Conservation (phyloP, 805 yeast species). For the Ogataea trehalophila region DNA sequence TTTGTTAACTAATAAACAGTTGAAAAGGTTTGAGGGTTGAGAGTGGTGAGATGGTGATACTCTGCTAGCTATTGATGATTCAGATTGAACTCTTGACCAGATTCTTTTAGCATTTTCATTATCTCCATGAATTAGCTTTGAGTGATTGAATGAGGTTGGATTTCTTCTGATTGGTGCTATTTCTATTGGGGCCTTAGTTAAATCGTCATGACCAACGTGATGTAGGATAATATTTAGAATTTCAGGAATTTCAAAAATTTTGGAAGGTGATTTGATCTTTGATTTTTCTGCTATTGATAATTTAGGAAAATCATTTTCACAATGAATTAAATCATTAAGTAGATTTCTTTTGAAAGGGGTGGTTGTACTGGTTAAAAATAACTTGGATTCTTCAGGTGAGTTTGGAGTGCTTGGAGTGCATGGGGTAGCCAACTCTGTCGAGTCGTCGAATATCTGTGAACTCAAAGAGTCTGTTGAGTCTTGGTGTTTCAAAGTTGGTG, state of each 20-base stretch:
- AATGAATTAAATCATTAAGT: slow-evolving; percentile 12
- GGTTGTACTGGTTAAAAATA: too few species aligned
- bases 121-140: slow-evolving; percentile 50
- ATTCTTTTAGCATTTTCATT: slow-evolving; percentile 35
- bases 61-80: slow-evolving; percentile 4
- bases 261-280: slow-evolving; percentile 5
- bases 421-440: slow-evolving; percentile 1
- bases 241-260: slow-evolving; percentile 73
- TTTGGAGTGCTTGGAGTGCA: slow-evolving; percentile 6
- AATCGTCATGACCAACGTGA: slow-evolving; percentile 50
- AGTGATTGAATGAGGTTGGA: slow-evolving; percentile 67
- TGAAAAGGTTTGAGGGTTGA: slow-evolving; percentile 37
- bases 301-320: slow-evolving; percentile 14
- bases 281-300: slow-evolving; percentile 1
- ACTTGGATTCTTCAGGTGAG: not conserved
- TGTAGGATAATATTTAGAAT: slow-evolving; percentile 56
- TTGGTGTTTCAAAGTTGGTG: not conserved
- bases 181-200: slow-evolving; percentile 55
- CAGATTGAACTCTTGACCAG: slow-evolving; percentile 26
- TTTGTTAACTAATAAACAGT: slow-evolving; percentile 65
- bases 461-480: slow-evolving; percentile 3
- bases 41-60: slow-evolving; percentile 4
- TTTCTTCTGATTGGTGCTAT: slow-evolving; percentile 54
- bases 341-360: slow-evolving; percentile 4
- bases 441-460: slow-evolving; percentile 7